Percentiles rank a stretch among this genome's conserved stretches.
Evolutionary conservation across 2,329 filamentous ascomycete species (phyloP).

Genomic region (Fusarium tupiense): DNA sequence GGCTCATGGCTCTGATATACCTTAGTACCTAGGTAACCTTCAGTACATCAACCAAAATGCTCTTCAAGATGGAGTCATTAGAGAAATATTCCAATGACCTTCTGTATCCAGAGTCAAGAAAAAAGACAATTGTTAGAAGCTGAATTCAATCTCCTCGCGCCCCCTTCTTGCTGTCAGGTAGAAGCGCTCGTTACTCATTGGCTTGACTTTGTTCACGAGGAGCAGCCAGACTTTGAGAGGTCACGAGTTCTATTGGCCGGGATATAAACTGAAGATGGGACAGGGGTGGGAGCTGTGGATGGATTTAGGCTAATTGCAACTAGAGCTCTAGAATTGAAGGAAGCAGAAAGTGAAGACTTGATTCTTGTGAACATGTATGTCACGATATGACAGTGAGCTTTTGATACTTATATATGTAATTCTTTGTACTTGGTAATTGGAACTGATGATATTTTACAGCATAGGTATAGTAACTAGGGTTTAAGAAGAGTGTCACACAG

Average conservation of each 20-base stretch:
- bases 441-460: background rate
- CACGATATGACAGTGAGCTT: background rate
- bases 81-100: background rate
- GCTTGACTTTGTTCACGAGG: constrained; percentile 30
- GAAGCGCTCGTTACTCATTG: constrained; percentile 41
- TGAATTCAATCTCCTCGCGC: background rate
- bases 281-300: background rate
- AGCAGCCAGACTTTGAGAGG: constrained; percentile 7
- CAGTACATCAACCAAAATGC: background rate
- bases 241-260: constrained; percentile 29
- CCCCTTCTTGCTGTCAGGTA: constrained; percentile 10
- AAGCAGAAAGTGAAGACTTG: background rate
- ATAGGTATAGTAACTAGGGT: background rate
- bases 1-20: background rate
- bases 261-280: constrained; percentile 15
- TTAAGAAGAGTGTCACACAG: background rate
- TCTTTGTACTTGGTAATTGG: background rate
- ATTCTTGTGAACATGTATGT: background rate
- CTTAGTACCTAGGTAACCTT: background rate
- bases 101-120: background rate
- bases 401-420: background rate
- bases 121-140: background rate
- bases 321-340: constrained; percentile 2
- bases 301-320: constrained; percentile 39
- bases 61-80: background rate